Base-by-base conservation (phyloP, 2,329 filamentous ascomycete genomes). In the Colletotrichum falcatum region DNA sequence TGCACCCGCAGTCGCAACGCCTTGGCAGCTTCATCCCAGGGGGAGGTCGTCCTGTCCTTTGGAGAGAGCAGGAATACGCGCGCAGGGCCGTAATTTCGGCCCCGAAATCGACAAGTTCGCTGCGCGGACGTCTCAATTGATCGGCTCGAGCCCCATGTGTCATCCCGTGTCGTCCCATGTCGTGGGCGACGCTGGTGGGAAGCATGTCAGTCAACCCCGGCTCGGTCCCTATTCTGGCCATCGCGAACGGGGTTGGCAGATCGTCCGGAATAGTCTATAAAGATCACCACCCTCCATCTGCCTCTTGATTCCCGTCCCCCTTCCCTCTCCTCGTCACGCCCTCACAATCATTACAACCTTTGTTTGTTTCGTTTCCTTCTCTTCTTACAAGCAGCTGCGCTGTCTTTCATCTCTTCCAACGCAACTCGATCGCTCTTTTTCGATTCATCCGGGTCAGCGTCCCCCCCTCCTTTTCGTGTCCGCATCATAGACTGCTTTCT, bases 371-470 rank as follows among this genome's bases (percentile, higher is more conserved):
- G n/a, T n/a, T 46, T 68, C 39, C 59, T 71, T 69, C 54, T 63
- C 49, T 68, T 68, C 65, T 59, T 59, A 55, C 42, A 56, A 65
- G 59, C 65, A 71, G 69, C 69, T 71, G 69, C 61, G 69, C 69
- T 71, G 69, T 71, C 56, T 71, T 26, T n/a, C n/a, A 60, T 60
- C 64, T 68, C 64, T 68, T 68, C 58, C 67, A 63, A 70, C 37
- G 68, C 68, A 51, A 53, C 68, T 65, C 70, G 60, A 56, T 71
- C 70, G 37, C 61, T 72, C 70, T 61, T 71, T 72, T 73, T 71
- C 62, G 16, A 39, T 59, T 53, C 46, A 59, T 54, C 48, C 68
- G 65, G 65, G 61, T 70, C 71, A 53, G 69, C 64, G 70, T 72
- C 70, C 60, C 68, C 61, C 61, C 61, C 67, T 65, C 61, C 63